Percentiles rank a stretch among this genome's conserved stretches.
These are phyloP conservation scores for Fusarium foetens DNA, from an alignment of 2,329 filamentous ascomycete species.

Conservation along the genomic window DNA sequence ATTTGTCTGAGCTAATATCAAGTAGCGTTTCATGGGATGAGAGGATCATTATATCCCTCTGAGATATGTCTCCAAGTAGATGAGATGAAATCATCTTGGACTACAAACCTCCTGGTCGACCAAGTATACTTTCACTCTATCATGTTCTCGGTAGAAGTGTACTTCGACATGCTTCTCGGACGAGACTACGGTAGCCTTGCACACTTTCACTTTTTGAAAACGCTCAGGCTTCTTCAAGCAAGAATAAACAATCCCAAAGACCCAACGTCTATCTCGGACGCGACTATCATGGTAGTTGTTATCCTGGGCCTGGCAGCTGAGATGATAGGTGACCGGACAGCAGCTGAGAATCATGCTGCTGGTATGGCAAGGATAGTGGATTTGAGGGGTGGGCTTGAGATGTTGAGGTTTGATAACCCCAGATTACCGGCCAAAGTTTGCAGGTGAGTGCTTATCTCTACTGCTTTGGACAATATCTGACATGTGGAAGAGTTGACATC, in stretches of 20 bases:
- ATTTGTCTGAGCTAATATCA: background rate
- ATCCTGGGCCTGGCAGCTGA: conserved; percentile 25
- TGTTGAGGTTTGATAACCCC: conserved; percentile 28
- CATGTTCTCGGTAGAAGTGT: conserved; percentile 26
- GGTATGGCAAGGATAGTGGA: conserved; percentile 33
- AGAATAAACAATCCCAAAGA: conserved; percentile 6
- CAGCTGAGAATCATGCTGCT: conserved; percentile 25
- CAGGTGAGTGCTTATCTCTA: background rate
- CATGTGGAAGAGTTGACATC: conserved; percentile 19
- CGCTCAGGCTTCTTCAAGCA: conserved; percentile 28
- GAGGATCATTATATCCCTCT: conserved; percentile 25
- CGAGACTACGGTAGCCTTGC: conserved; percentile 5
- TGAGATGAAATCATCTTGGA: conserved; percentile 24
- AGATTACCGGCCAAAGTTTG: conserved; percentile 37
- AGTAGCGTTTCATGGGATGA: conserved; percentile 18
- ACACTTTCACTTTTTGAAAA: conserved; percentile 37
- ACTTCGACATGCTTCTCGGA: conserved; percentile 9
- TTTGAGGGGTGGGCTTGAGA: conserved; percentile 29
- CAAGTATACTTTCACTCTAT: conserved; percentile 33
- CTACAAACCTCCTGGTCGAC: conserved; percentile 26
- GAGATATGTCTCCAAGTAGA: conserved; percentile 35
- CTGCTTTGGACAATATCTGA: background rate
- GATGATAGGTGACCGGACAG: conserved; percentile 16
- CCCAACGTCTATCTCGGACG: conserved; percentile 9
- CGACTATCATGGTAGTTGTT: conserved; percentile 35